Base-by-base conservation (phyloP, 192 early-diverging fungal species). In the Podila epicladia region DNA sequence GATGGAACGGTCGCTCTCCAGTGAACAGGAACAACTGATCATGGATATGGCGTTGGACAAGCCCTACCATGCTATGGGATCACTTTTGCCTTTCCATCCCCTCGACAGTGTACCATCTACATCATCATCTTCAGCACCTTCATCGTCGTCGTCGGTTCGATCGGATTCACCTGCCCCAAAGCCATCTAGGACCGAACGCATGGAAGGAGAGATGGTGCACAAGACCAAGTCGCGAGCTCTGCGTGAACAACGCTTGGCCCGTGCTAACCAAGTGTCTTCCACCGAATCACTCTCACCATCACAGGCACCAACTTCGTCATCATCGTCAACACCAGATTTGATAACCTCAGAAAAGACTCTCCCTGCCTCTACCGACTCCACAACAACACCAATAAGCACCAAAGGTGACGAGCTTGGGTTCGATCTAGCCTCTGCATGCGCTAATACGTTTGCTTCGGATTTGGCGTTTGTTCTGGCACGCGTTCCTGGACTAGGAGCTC, bases 401-500 rank as follows among this genome's bases (percentile, higher is more conserved):
- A 55, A n/a, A 9, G n/a, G n/a, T 3, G 53, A 55, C 11, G 75
- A 79, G 12, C 24, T 79, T 24, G 75, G 70, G 26, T 79, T 79
- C n/a, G 75, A 79, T 68, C 32, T 79, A 15, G 75, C 75, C 0
- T 79, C 75, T 5, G 75, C 75, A 3, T 79, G 75, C 38, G 75
- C 75, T 51, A 79, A 79, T 65, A 72, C 75, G 13, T 79, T 79
- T 64, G 69, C 75, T 3, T 79, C 75, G 0, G 75, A 79, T 37
- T 41, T 79, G 50, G 75, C 75, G 4, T 79, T 72, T 64, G 75
- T 79, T 4, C 32, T 79, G 26, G 75, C 75, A 2, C 75, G 75
- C 28, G 75, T 79, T 15, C 75, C 75, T 9, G 75, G 75, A 9
- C 49, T 79, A 31, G 75, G 75, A 7, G 75, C 75, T n/a, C 75